Percentiles rank a stretch among this genome's conserved stretches.
Conservation (phyloP, 495 filamentous ascomycete genomes). For the Endocarpon pusillum region DNA sequence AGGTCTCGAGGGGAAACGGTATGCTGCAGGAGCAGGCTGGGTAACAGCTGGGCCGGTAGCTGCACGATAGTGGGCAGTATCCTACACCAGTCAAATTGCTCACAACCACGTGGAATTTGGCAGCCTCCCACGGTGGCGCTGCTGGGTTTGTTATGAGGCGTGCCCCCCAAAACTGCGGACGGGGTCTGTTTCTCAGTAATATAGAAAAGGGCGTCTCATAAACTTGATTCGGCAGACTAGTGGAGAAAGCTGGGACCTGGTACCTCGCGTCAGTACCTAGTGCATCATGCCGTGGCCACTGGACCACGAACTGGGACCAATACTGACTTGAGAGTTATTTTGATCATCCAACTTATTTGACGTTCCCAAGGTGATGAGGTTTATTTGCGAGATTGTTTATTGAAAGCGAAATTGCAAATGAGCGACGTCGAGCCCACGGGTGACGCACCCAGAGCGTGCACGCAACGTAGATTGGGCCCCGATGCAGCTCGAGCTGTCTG, state of each 20-base stretch:
- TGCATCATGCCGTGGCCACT: slow-evolving; percentile 29
- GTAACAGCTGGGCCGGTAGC: slow-evolving; percentile 15
- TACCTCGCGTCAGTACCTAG: slow-evolving; percentile 26
- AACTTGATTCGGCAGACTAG: slow-evolving; percentile 29
- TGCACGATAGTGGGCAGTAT: slow-evolving; percentile 5
- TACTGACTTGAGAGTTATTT: slow-evolving; percentile 10
- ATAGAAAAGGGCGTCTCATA: too few relatives aligned
- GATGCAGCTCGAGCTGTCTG: slow-evolving; percentile 27
- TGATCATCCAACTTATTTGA: too few relatives aligned
- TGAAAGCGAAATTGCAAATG: slow-evolving; percentile 1
- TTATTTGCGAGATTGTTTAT: too few relatives aligned
- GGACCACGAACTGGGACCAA: slow-evolving; percentile 18
- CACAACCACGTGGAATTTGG: too few relatives aligned
- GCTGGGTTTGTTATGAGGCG: slow-evolving; percentile 9
- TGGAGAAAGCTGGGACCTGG: slow-evolving; percentile 23
- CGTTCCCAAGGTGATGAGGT: too few relatives aligned
- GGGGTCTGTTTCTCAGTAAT: slow-evolving; percentile 10
- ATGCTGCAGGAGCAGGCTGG: too few relatives aligned
- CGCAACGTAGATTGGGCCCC: slow-evolving; percentile 35
- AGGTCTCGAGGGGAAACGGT: too few relatives aligned
- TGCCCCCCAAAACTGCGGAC: slow-evolving; percentile 14
- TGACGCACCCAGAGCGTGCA: slow-evolving; percentile 3
- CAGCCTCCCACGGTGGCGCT: not conserved
- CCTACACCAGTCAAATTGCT: not conserved
- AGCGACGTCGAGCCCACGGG: not conserved